These are phyloP conservation scores for Phalaenopsis hybrid DNA, from an alignment of 116 monocot species.

Conservation along the genomic window DNA sequence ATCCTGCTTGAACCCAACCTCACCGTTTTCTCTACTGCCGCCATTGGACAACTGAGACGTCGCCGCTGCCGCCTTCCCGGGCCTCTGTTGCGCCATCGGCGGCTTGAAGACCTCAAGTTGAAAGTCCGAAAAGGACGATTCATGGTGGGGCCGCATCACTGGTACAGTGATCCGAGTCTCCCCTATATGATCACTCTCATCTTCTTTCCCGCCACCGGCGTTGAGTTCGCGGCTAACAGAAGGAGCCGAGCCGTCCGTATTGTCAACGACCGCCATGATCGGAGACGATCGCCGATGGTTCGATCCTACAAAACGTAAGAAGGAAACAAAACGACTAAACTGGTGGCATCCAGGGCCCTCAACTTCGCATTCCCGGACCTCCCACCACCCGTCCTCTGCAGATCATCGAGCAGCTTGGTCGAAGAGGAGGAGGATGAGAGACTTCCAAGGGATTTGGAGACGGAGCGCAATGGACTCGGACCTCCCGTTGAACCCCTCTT, in stretches of 20 bases:
- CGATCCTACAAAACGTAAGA: neutral
- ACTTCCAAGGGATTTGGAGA: neutral
- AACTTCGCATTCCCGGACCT: neutral
- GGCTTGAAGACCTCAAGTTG: conserved; percentile 1
- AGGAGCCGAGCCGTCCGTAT: neutral
- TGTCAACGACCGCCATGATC: conserved; percentile 10
- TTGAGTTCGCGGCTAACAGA: neutral
- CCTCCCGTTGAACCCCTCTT: neutral
- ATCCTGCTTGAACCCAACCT: conserved; percentile 41
- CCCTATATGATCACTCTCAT: neutral
- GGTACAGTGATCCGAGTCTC: neutral
- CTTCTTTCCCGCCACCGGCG: neutral
- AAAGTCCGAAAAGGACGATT: neutral
- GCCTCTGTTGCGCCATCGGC: neutral
- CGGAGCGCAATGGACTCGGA: neutral
- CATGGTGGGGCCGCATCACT: neutral
- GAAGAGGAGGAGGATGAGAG: neutral
- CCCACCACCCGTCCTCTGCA: neutral
- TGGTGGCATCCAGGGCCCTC: neutral
- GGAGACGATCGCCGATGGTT: neutral
- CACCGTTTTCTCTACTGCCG: conserved; percentile 6
- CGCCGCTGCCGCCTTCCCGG: neutral
- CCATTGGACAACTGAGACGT: neutral
- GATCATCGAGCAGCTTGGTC: neutral
- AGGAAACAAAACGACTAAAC: neutral